Base-by-base conservation (phyloP, 257 asterid species). In the Lycium barbarum region DNA sequence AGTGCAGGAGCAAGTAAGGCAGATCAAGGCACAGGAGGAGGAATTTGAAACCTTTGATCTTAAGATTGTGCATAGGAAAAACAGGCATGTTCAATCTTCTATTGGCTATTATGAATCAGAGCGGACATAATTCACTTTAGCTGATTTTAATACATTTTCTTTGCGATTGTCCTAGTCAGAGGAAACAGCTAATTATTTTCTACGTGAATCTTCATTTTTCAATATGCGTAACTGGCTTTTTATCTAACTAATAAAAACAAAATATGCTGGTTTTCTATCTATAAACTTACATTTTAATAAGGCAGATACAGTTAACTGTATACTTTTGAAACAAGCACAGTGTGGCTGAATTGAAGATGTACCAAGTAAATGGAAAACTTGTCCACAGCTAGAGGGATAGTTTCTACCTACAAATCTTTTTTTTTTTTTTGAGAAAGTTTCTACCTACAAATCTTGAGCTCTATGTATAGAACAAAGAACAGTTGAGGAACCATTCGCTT, bases 1-100 rank as follows among this genome's bases (percentile, higher is more conserved):
- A 80, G 99, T 97, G 74, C 98, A 95, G 87, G 99, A 97, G 90
- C 99, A 97, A 87, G 98, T 97, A 87, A 94, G 91, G 89, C 99
- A 97, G 90, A 97, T 97, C 83, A 95, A 93, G 91, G 96, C 98
- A 57, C 99, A 97, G 87, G 99, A 97, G 93, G 98, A 94, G 45
- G 99, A 97, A 86, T 97, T 95, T 82, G 99, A 97, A 88, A 95
- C 99, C 82, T 97, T 97, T 70, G 90, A 93, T 78, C 92, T 97
- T 88, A 97, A 95, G 91, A 97, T 97, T 84, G 94, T 97, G 87
- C 99, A 97, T 90, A 78, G 99, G 90, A 97, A 97, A 92, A 97
- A 97, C 94, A 97, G 98, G 99, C 85, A 91, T 71, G 90, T 53
- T 58, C 47, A 53, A 53, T 53, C 49, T 53, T 49, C 82, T 78